Base-by-base conservation (phyloP, 148 eudicot species). In the Cornus controversa region DNA sequence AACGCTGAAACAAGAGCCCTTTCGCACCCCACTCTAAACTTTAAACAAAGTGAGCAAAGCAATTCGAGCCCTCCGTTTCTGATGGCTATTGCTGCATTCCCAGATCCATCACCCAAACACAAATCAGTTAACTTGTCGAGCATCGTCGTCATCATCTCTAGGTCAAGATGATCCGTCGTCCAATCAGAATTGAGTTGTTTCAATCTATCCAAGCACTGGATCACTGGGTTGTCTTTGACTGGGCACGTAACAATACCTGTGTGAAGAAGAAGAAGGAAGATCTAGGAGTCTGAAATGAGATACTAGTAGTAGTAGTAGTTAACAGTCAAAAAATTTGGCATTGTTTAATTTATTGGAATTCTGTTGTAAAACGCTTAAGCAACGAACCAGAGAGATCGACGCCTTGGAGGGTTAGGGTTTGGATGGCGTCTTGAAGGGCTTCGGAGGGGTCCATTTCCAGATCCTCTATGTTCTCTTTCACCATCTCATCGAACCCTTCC, bases 331-430 rank as follows among this genome's bases (percentile, higher is more conserved):
- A n/a, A n/a, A n/a, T n/a, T n/a, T n/a, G n/a, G n/a, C n/a, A n/a
- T n/a, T n/a, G n/a, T n/a, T n/a, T n/a, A n/a, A n/a, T n/a, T n/a
- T n/a, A n/a, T n/a, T n/a, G n/a, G n/a, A n/a, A n/a, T n/a, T n/a
- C n/a, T n/a, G n/a, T n/a, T n/a, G n/a, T n/a, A n/a, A n/a, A n/a
- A n/a, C n/a, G n/a, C n/a, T n/a, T n/a, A 7, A 54, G 68, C 50
- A 74, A 14, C 5, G 57, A 45, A 90, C 98, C 97, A 29, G 98
- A 96, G 37, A 96, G 98, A 89, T 96, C 97, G 73, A 89, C 98
- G 86, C 93, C 96, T 88, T 93, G 99, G 66, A 96, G 97, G 22
- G 86, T 85, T 45, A 96, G 91, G 73, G 98, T 91, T 76, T 96
- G 81, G 75, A 96, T 86, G 77, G 97, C 99, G 89, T 96, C 99